These are phyloP conservation scores for Coemansia sp. DNA, from an alignment of 192 early-diverging fungal genomes.

Conservation along the genomic window DNA sequence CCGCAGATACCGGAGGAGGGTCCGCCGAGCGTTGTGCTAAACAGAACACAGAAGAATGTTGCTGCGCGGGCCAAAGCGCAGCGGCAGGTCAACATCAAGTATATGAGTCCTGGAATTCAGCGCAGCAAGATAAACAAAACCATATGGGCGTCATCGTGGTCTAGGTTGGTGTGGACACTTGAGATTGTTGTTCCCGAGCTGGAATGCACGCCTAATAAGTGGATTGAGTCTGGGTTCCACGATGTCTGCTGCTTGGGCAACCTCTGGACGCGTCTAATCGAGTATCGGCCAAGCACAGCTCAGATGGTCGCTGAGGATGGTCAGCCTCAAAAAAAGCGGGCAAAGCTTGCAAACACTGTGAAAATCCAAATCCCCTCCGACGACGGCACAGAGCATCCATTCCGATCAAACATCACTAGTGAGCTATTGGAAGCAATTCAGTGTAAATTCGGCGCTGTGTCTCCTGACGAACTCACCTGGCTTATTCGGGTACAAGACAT, in stretches of 20 bases:
- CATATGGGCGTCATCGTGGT: conserved; percentile 20
- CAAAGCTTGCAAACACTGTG: background rate
- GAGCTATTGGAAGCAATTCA: conserved; percentile 3
- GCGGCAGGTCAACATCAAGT: conserved; percentile 22
- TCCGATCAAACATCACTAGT: conserved; percentile 12
- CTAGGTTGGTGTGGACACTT: conserved; percentile 31
- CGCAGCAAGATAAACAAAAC: conserved; percentile 29
- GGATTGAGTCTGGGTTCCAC: conserved; percentile 34
- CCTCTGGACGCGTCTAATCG: conserved; percentile 23
- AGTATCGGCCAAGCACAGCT: background rate
- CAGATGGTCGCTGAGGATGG: background rate
- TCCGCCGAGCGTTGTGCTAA: background rate
- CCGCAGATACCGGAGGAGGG: conserved; percentile 2
- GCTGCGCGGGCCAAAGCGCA: conserved; percentile 13
- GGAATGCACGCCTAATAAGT: background rate
- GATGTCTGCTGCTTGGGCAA: conserved; percentile 26
- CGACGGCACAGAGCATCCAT: conserved; percentile 41
- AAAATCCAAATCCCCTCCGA: conserved; percentile 38
- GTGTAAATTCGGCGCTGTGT: background rate
- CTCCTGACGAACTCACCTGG: conserved; percentile 7
- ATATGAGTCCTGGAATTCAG: conserved; percentile 39
- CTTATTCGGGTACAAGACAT: conserved; percentile 20
- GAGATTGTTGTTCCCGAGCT: conserved; percentile 23
- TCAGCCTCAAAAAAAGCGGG: conserved; percentile 11
- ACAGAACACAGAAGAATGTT: conserved; percentile 15